A percentile compares a stretch with the other conserved stretches of the same genome.
phyloP scores from a whole-genome alignment of 495 filamentous ascomycete species.

The Barbatosphaeria neglecta region DNA sequence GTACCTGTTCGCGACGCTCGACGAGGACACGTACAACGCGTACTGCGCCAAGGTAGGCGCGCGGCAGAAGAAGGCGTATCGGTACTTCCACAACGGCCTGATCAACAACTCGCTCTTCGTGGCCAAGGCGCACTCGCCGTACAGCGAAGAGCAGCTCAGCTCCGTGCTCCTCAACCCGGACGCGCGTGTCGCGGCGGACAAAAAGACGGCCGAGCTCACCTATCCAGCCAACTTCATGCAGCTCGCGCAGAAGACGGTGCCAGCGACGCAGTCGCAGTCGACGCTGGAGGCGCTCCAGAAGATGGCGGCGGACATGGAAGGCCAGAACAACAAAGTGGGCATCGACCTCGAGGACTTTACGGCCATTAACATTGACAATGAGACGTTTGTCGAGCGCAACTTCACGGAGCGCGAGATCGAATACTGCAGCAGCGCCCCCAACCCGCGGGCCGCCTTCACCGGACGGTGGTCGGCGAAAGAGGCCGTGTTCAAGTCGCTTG shows the following conservation, averaged over 20 bases:
- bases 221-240: slow-evolving; percentile 58
- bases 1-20: slow-evolving; percentile 91
- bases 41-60: slow-evolving; percentile 84
- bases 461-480: slow-evolving; percentile 96
- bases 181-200: slow-evolving; percentile 72
- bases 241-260: slow-evolving; percentile 29
- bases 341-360: slow-evolving; percentile 83
- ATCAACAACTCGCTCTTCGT: slow-evolving; percentile 97
- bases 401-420: slow-evolving; percentile 73
- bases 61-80: slow-evolving; percentile 94
- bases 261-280: slow-evolving; percentile 31
- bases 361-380: slow-evolving; percentile 80
- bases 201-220: slow-evolving; percentile 64
- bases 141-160: slow-evolving; percentile 74
- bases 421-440: slow-evolving; percentile 69
- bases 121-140: slow-evolving; percentile 83
- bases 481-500: slow-evolving; percentile 95
- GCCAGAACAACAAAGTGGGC: slow-evolving; percentile 67
- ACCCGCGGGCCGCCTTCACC: slow-evolving; percentile 72
- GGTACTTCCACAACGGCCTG: slow-evolving; percentile 93
- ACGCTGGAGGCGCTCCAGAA: slow-evolving; percentile 71
- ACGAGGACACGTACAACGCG: slow-evolving; percentile 64
- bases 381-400: slow-evolving; percentile 89
- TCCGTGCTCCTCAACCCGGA: slow-evolving; percentile 91
- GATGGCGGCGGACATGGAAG: slow-evolving; percentile 59